Conservation (phyloP, 192 early-diverging fungal species). For the Spizellomyces punctatus region DNA sequence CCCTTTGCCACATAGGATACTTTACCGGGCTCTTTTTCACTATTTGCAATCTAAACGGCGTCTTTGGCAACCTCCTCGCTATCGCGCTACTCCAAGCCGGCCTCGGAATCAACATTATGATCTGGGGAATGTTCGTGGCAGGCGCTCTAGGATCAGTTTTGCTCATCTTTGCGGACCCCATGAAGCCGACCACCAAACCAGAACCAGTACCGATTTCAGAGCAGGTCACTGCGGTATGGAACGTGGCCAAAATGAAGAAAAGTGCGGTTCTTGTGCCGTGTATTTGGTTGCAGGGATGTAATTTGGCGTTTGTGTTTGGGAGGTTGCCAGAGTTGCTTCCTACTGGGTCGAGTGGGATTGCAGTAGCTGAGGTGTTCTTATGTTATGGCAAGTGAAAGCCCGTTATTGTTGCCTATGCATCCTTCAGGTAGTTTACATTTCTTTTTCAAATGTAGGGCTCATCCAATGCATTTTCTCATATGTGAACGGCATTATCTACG, state of each 20-base stretch:
- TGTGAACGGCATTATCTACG: constrained; percentile 35
- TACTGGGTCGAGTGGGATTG: constrained; percentile 7
- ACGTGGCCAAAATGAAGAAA: constrained; percentile 18
- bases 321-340: constrained; percentile 21
- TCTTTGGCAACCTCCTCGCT: constrained; percentile 32
- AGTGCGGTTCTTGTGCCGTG: constrained; percentile 24
- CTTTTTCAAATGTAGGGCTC: constrained; percentile 13
- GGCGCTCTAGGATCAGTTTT: constrained; percentile 8
- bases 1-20: constrained; percentile 15
- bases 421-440: not conserved
- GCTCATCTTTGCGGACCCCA: constrained; percentile 17
- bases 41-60: constrained; percentile 31
- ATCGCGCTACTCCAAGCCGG: constrained; percentile 27
- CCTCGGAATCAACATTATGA: constrained; percentile 18
- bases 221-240: constrained; percentile 13
- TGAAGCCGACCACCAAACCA: constrained; percentile 10
- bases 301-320: constrained; percentile 33
- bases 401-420: not conserved
- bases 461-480: constrained; percentile 29
- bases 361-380: constrained; percentile 25
- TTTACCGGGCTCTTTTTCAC: constrained; percentile 40
- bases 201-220: not conserved
- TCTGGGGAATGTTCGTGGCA: constrained; percentile 29
- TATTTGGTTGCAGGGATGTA: constrained; percentile 35
- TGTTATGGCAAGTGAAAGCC: constrained; percentile 25